These are phyloP conservation scores for Phialocephala sp. DNA, from an alignment of 2,329 filamentous ascomycete species.

Conservation along the genomic window DNA sequence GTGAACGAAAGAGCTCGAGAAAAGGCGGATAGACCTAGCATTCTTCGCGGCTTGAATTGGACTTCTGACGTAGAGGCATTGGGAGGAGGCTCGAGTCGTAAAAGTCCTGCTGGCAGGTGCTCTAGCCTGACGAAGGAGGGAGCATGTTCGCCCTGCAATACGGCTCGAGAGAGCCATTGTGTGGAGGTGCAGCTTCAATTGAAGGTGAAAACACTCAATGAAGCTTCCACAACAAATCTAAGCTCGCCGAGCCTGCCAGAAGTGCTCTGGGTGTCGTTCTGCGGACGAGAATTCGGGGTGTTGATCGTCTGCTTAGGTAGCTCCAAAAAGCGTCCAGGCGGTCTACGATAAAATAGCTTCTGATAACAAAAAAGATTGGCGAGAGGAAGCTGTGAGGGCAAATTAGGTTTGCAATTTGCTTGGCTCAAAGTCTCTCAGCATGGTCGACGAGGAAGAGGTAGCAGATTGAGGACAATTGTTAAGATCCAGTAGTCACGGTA, in stretches of 20 bases:
- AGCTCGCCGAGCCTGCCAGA: constrained; percentile 20
- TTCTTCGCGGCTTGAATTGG: constrained; percentile 35
- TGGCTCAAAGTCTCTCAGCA: constrained; percentile 41
- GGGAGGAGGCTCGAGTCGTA: constrained; percentile 38
- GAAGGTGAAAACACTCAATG: constrained; percentile 25
- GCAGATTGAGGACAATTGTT: constrained; percentile 10
- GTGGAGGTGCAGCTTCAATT: constrained; percentile 33
- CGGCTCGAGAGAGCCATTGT: constrained; percentile 44
- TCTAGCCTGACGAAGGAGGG: constrained; percentile 42
- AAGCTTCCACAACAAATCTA: constrained; percentile 22
- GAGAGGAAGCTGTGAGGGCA: neutral
- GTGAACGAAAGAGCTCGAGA: constrained; percentile 39
- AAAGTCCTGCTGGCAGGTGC: constrained; percentile 38
- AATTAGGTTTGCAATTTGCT: constrained; percentile 38
- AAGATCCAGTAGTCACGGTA: constrained; percentile 12
- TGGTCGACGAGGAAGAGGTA: constrained; percentile 31
- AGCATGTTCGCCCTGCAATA: constrained; percentile 40
- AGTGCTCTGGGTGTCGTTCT: constrained; percentile 13
- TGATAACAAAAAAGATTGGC: constrained; percentile 21
- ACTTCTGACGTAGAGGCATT: constrained; percentile 35
- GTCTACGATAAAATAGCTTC: constrained; percentile 24
- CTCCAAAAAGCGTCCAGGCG: constrained; percentile 19
- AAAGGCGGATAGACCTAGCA: constrained; percentile 37
- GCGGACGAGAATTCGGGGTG: constrained; percentile 20
- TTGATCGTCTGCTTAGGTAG: constrained; percentile 18